Evolutionary conservation across 192 early-diverging fungal species (phyloP).

Genomic region (Phlyctochytrium planicorne): DNA sequence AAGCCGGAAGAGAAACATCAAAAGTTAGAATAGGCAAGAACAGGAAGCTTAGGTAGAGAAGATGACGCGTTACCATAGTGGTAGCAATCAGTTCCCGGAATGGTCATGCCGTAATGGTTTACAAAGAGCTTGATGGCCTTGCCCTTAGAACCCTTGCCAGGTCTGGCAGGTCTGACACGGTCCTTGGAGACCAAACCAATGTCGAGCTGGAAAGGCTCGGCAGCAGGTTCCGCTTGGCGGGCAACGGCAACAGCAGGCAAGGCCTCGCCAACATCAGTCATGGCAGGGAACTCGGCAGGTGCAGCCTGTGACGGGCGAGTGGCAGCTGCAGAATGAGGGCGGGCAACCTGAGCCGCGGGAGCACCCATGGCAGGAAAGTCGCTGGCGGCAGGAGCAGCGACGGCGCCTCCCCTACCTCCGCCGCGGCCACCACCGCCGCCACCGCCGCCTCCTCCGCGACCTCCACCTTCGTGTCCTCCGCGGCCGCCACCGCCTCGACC

Average conservation of each 20-base stretch:
- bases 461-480: neutral
- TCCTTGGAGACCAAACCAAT: conserved; percentile 3
- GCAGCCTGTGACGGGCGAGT: neutral
- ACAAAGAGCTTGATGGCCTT: conserved; percentile 21
- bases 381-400: neutral
- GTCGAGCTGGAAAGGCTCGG: conserved; percentile 16
- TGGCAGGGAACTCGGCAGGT: no score
- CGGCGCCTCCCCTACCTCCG: neutral
- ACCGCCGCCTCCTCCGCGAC: neutral
- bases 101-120: conserved; percentile 17
- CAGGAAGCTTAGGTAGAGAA: neutral
- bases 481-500: neutral
- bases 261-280: no score
- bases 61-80: conserved; percentile 7
- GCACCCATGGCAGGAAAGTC: neutral
- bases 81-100: conserved; percentile 23
- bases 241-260: neutral
- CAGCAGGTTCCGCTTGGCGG: neutral
- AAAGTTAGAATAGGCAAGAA: neutral
- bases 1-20: neutral
- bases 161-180: conserved; percentile 15
- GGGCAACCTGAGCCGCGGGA: neutral
- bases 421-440: neutral
- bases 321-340: neutral
- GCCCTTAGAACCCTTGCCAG: conserved; percentile 1